Evolutionary conservation across 192 early-diverging fungal species (phyloP).

Genomic region (Fimicolochytrium jonesii): DNA sequence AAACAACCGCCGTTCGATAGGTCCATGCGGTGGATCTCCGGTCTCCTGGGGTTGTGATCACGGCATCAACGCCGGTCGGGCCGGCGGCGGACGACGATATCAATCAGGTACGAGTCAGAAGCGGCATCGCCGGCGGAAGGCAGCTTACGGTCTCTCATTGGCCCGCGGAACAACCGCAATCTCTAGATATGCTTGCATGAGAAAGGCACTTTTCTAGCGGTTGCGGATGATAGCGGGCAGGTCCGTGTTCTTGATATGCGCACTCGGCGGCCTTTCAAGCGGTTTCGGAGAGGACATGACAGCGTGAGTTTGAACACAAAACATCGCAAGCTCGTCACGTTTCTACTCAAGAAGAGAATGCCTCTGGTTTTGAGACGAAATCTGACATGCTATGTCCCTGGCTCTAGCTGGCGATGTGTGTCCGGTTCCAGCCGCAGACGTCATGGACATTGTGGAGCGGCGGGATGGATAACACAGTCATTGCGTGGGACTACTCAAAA

Average conservation of each 20-base stretch:
- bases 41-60: background rate
- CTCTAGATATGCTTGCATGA: too few relatives aligned
- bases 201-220: conserved; percentile 3
- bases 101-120: conserved; percentile 3
- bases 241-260: conserved; percentile 19
- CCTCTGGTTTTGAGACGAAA: background rate
- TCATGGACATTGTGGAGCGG: conserved; percentile 23
- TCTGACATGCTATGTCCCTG: background rate
- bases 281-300: conserved; percentile 12
- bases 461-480: conserved; percentile 7
- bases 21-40: conserved; percentile 8
- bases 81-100: conserved; percentile 15
- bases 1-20: too few relatives aligned
- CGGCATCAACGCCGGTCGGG: background rate
- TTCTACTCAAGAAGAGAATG: too few relatives aligned
- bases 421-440: conserved; percentile 11
- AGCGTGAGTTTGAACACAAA: background rate
- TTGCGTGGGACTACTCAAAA: conserved; percentile 19
- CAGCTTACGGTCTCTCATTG: background rate
- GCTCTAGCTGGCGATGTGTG: conserved; percentile 19
- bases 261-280: conserved; percentile 21
- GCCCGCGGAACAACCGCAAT: too few relatives aligned
- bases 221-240: conserved; percentile 18
- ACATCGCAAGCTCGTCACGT: too few relatives aligned
- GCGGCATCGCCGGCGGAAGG: background rate